Evolutionary conservation across 768 basidiomycete species (phyloP), one percentile per base, ranked within the genome.

Genomic region (Scleroderma citrinum): DNA sequence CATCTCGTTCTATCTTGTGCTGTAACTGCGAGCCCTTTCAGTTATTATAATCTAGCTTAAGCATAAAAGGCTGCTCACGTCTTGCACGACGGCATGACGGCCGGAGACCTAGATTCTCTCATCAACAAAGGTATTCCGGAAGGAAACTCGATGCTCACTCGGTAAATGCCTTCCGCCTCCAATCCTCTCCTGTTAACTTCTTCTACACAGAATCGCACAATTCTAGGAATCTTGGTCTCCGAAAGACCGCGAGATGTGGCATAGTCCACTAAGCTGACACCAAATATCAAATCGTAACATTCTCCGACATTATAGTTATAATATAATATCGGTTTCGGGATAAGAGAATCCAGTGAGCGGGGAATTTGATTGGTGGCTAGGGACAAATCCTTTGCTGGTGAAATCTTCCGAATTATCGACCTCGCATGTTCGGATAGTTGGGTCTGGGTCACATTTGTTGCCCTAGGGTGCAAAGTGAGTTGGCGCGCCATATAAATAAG

Each of bases 271-370:
- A 96, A 69, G 56, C 80, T 85, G 55, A 94, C 82, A 20, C 92
- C 93, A 61, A 95, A 96, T 30, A 94, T 87, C 21, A 96, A 68
- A 65, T 94, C 92, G 46, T 77, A 80, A 60, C 92, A 96, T 61
- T 83, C 82, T 21, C 93, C 93, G 21, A 95, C 86, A 52, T 76
- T 73, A 48, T 79, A 85, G 60, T 88, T 83, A 58, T 86, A 76
- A 66, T 92, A 92, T 58, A 88, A 69, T 32, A 83, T 74, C 12
- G 82, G 83, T 51, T 82, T 82, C 16, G 87, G 89, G 45, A 80
- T 83, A 14, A 83, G 75, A 24, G 76, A 76, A 3, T 80, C 75
- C 44, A 90, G 66, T 14, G 82, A 77, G 30, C 80, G 81, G 10
- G 81, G 78, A 52, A 84, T 81, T 48, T 74, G 68, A 7, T 75